Conservation (phyloP, 306 rosid species). For the Inga oerstediana region DNA sequence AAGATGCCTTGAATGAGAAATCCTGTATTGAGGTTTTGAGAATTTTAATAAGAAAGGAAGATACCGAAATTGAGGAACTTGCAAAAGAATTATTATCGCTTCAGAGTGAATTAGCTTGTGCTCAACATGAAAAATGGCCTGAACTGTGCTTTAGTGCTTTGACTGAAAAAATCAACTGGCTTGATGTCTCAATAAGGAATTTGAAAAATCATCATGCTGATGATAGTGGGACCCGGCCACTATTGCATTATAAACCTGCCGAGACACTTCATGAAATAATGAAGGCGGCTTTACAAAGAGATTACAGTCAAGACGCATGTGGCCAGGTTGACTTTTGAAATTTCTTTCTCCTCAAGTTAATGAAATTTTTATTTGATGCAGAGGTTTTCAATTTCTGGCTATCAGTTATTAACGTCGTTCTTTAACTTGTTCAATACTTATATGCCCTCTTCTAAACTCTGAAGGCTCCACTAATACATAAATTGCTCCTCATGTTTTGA, state of each 20-base stretch:
- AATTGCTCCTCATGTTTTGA: not conserved
- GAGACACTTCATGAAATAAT: not conserved
- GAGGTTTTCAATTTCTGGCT: not conserved
- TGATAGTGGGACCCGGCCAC: conserved; percentile 25
- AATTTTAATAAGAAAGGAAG: conserved; percentile 55
- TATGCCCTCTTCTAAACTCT: not conserved
- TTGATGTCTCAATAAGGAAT: conserved; percentile 43
- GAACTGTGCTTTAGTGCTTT: not conserved
- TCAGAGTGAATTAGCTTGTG: conserved; percentile 50
- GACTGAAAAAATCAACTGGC: conserved; percentile 19
- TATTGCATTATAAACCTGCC: not conserved
- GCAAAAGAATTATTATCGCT: conserved; percentile 56
- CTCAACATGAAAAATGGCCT: not conserved
- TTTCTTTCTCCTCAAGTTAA: conserved; percentile 7
- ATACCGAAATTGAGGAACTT: conserved; percentile 66
- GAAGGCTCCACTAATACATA: not conserved
- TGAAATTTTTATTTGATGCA: not conserved
- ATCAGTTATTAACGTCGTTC: not conserved
- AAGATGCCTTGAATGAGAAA: conserved; percentile 59
- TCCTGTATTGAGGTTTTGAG: conserved; percentile 61
- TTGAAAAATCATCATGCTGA: conserved; percentile 43
- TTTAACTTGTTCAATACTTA: not conserved
- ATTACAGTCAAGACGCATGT: not conserved
- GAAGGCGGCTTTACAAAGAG: not conserved
- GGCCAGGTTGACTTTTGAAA: conserved; percentile 54